Evolutionary conservation across 768 basidiomycete genomes (phyloP), one percentile per base, ranked within the genome.

Genomic region (Rhizopogon salebrosus): DNA sequence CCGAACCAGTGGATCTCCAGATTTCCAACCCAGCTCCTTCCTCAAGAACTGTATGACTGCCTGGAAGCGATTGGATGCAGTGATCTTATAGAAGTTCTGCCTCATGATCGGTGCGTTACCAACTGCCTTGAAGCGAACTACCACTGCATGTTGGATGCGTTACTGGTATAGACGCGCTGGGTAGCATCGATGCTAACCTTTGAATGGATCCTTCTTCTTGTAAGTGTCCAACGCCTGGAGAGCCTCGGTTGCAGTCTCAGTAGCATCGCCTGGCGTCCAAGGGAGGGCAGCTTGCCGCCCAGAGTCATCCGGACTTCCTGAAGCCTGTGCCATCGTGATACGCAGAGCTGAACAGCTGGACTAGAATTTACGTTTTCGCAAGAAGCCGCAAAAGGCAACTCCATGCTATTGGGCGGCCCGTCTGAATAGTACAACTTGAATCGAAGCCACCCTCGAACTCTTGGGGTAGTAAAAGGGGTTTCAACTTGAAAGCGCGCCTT

Each of bases 81-180:
- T 93, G 63, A 98, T 95, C 77, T 95, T 95, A 83, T 93, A 98
- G 61, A 95, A 90, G 73, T 95, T 98, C 72, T 95, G 92, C 72
- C 89, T 95, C 95, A 99, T 97, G 62, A 99, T 94, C 0, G 95
- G 95, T 1, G 95, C 95, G 61, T 95, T 95, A 41, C 95, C 95
- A 9, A 97, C 90, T 2, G 95, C 94, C 67, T 95, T 95, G 82
- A 99, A 99, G 40, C 94, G 85, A 9, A 99, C 92, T 56, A 98
- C 85, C 48, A 98, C 95, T 98, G 66, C 41, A 18, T 14, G 36
- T 13, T 23, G 35, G 35, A 2, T 41, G 37, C 9, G 24, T 38
- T 46, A 24, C 26, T 34, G 18, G 34, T 22, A 41, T 27, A 49
- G 41, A n/a, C 38, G 41, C 29, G 24, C 1, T 38, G 22, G 38